A percentile compares a stretch with the other conserved stretches of the same genome.
phyloP scores from a whole-genome alignment of 1,139 yeast species.

The Yamadazyma conglobata region DNA sequence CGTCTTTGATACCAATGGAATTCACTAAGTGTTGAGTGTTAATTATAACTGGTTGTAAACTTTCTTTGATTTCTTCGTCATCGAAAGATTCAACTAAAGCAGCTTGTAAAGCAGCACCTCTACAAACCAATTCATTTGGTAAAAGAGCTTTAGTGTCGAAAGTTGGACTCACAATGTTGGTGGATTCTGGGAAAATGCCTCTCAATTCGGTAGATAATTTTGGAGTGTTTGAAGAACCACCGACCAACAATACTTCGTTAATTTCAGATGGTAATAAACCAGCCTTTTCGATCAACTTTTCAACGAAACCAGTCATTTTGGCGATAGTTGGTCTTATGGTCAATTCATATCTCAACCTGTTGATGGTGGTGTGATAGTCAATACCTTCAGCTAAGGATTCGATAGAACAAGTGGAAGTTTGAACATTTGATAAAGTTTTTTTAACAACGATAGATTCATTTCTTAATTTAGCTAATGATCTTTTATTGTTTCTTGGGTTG shows the following conservation, averaged over 20 bases:
- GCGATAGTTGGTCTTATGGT: slow-evolving; percentile 76
- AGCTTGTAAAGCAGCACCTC: slow-evolving; percentile 98
- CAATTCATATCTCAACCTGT: slow-evolving; percentile 91
- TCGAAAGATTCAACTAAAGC: slow-evolving; percentile 81
- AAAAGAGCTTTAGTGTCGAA: slow-evolving; percentile 71
- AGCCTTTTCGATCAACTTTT: slow-evolving; percentile 74
- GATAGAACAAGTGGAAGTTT: slow-evolving; percentile 85
- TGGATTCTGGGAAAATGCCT: slow-evolving; percentile 75
- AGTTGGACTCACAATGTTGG: slow-evolving; percentile 74
- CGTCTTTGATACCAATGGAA: slow-evolving; percentile 82
- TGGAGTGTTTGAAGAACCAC: slow-evolving; percentile 93
- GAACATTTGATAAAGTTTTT: slow-evolving; percentile 89
- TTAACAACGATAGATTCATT: slow-evolving; percentile 83
- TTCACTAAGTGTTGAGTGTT: slow-evolving; percentile 84
- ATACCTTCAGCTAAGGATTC: slow-evolving; percentile 93
- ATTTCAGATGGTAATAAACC: slow-evolving; percentile 80
- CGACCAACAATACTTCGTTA: slow-evolving; percentile 87
- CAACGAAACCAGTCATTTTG: slow-evolving; percentile 75
- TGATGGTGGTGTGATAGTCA: slow-evolving; percentile 89
- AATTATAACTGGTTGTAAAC: slow-evolving; percentile 79
- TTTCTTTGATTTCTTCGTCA: slow-evolving; percentile 80
- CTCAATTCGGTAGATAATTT: slow-evolving; percentile 78
- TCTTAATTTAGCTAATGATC: slow-evolving; percentile 85
- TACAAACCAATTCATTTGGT: slow-evolving; percentile 86
- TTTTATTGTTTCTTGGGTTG: slow-evolving; percentile 76